These are phyloP conservation scores for Tulasnella sp. DNA, from an alignment of 768 basidiomycete species.

Conservation along the genomic window DNA sequence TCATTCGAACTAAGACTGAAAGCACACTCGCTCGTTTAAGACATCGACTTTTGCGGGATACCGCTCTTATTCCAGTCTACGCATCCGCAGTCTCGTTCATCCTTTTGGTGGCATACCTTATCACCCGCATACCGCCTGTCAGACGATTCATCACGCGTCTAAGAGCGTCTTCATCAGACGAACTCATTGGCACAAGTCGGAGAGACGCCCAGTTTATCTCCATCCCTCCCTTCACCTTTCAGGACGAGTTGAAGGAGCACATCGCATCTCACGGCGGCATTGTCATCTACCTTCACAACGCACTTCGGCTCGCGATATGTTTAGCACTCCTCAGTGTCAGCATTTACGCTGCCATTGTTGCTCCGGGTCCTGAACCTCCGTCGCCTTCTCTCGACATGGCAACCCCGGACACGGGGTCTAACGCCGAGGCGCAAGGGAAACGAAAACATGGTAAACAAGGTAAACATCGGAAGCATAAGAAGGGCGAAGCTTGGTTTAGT, in stretches of 20 bases:
- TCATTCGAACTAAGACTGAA: background rate
- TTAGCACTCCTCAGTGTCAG: conserved; percentile 52
- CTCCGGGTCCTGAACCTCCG: conserved; percentile 36
- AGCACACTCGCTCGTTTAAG: background rate
- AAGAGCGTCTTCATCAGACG: background rate
- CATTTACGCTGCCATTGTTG: conserved; percentile 44
- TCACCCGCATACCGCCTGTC: conserved; percentile 32
- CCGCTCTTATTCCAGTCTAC: conserved; percentile 43
- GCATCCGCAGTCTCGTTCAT: conserved; percentile 40
- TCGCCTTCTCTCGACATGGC: conserved; percentile 16
- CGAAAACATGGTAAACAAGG: conserved; percentile 36
- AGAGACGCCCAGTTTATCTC: conserved; percentile 30
- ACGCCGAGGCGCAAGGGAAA: conserved; percentile 28
- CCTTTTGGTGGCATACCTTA: conserved; percentile 40
- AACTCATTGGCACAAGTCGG: background rate
- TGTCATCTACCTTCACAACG: conserved; percentile 48
- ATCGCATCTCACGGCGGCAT: conserved; percentile 47
- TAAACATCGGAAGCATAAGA: conserved; percentile 34
- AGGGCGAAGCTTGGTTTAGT: conserved; percentile 33
- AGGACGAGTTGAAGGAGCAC: conserved; percentile 43
- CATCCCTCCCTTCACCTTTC: conserved; percentile 36
- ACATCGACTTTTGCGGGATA: conserved; percentile 11
- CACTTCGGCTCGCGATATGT: conserved; percentile 47
- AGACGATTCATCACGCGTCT: background rate
- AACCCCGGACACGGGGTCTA: no score